A percentile compares a stretch with the other conserved stretches of the same genome.
These are phyloP conservation scores for Yamadazyma nakazawae DNA, from an alignment of 805 yeast species.

Conservation along the genomic window DNA sequence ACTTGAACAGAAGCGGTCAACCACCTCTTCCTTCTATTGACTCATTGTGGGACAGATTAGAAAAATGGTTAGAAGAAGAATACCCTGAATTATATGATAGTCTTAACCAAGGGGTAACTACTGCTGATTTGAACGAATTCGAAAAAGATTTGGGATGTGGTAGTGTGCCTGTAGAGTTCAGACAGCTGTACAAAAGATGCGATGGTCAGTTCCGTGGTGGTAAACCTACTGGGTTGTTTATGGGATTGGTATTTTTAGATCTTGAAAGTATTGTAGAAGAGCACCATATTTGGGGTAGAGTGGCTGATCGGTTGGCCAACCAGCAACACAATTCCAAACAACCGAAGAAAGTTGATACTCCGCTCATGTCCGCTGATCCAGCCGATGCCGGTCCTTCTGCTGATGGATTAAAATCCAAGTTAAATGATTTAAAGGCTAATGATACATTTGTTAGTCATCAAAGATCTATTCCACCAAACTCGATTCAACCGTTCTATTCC, in stretches of 20 bases:
- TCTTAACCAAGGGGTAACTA: constrained; percentile 41
- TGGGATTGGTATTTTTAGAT: constrained; percentile 43
- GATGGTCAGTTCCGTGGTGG: constrained; percentile 47
- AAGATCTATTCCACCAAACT: constrained; percentile 36
- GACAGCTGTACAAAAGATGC: constrained; percentile 44
- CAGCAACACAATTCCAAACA: constrained; percentile 31
- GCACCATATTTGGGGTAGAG: constrained; percentile 40
- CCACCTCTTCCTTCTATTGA: constrained; percentile 49
- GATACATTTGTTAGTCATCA: constrained; percentile 32
- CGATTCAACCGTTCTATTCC: constrained; percentile 33
- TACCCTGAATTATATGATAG: constrained; percentile 45
- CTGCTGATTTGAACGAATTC: constrained; percentile 46
- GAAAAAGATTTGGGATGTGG: constrained; percentile 44
- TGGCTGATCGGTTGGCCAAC: constrained; percentile 37
- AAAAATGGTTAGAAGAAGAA: constrained; percentile 42
- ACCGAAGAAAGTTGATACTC: constrained; percentile 16
- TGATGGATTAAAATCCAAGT: constrained; percentile 14
- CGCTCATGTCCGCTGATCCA: constrained; percentile 3
- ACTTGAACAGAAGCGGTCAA: constrained; percentile 43
- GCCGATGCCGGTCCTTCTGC: constrained; percentile 15
- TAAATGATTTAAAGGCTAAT: constrained; percentile 11
- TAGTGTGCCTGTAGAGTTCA: constrained; percentile 40
- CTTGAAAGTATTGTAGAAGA: constrained; percentile 42
- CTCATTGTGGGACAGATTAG: constrained; percentile 42
- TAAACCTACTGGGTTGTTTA: constrained; percentile 42